Evolutionary conservation across 495 filamentous ascomycete genomes (phyloP).

Genomic region (Penicilliopsis zonata): DNA sequence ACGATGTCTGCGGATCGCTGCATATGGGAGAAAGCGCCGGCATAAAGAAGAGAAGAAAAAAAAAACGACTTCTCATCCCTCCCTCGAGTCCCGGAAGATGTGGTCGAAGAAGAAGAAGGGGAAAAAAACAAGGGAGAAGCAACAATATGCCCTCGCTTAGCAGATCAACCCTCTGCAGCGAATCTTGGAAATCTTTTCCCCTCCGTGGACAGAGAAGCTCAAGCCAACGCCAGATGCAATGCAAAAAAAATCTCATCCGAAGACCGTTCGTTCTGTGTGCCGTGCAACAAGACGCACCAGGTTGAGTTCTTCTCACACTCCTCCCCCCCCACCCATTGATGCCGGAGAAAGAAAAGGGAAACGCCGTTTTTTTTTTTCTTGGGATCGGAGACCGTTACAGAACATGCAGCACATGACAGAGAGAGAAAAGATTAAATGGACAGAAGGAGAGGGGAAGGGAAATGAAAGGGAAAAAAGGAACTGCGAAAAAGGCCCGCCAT

Average conservation of each 20-base stretch:
- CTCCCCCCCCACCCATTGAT: neutral
- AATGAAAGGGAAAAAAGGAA: too few species aligned
- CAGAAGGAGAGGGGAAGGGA: too few species aligned
- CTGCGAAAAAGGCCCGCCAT: conserved; percentile 36
- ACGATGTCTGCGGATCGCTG: conserved; percentile 6
- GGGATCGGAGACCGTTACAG: conserved; percentile 12
- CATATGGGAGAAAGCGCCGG: conserved; percentile 3
- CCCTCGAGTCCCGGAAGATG: conserved; percentile 29
- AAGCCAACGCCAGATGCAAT: conserved; percentile 42
- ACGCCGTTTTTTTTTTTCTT: conserved; percentile 10
- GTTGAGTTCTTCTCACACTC: neutral
- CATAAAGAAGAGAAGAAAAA: conserved; percentile 21
- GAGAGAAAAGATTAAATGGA: conserved; percentile 16
- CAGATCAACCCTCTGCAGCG: too few species aligned
- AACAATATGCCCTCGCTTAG: conserved; percentile 12
- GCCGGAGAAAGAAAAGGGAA: conserved; percentile 17
- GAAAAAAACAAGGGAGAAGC: conserved; percentile 17
- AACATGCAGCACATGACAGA: conserved; percentile 11
- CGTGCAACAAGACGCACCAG: conserved; percentile 11
- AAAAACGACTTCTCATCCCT: conserved; percentile 26
- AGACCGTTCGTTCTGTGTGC: conserved; percentile 6
- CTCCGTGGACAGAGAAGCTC: conserved; percentile 32
- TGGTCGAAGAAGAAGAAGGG: conserved; percentile 16
- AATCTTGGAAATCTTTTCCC: conserved; percentile 7
- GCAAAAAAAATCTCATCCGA: conserved; percentile 27